These are phyloP conservation scores for Aspergillus sp. DNA, from an alignment of 2,329 filamentous ascomycete genomes.

Conservation along the genomic window DNA sequence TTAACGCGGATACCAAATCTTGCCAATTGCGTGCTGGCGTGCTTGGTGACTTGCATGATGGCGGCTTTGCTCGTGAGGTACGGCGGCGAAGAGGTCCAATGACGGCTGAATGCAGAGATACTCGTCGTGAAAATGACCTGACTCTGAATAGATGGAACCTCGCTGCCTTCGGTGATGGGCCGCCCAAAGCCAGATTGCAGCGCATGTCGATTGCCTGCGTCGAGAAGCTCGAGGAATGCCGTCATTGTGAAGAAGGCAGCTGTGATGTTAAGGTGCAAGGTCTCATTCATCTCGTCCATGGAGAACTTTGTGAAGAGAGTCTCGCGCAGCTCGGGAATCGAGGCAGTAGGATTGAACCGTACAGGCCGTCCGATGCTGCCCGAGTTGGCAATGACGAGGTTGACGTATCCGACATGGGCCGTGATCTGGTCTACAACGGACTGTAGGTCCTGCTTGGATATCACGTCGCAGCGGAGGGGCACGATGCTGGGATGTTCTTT, in stretches of 20 bases:
- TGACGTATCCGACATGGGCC: slow-evolving; percentile 51
- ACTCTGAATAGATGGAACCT: slow-evolving; percentile 21
- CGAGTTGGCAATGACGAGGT: slow-evolving; percentile 57
- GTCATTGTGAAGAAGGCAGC: slow-evolving; percentile 38
- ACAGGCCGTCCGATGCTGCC: slow-evolving; percentile 48
- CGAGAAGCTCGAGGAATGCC: slow-evolving; percentile 41
- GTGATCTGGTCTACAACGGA: slow-evolving; percentile 48
- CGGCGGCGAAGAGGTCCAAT: slow-evolving; percentile 23
- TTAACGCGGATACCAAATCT: background rate
- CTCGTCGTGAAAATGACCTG: slow-evolving; percentile 32
- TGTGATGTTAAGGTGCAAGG: slow-evolving; percentile 36
- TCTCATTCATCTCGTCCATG: slow-evolving; percentile 34
- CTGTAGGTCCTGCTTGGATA: slow-evolving; percentile 46
- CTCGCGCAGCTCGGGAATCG: background rate
- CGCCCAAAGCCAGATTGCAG: slow-evolving; percentile 10
- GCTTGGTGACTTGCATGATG: slow-evolving; percentile 10
- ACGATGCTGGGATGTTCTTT: slow-evolving; percentile 31
- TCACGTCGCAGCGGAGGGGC: slow-evolving; percentile 51
- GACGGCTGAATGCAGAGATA: slow-evolving; percentile 27
- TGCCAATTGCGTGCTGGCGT: background rate
- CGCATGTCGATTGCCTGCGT: slow-evolving; percentile 33
- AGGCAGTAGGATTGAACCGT: background rate
- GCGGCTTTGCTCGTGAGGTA: slow-evolving; percentile 32
- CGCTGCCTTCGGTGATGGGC: background rate
- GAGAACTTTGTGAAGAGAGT: background rate